Conservation (phyloP, 305 asterid species). For the Withania somnifera region DNA sequence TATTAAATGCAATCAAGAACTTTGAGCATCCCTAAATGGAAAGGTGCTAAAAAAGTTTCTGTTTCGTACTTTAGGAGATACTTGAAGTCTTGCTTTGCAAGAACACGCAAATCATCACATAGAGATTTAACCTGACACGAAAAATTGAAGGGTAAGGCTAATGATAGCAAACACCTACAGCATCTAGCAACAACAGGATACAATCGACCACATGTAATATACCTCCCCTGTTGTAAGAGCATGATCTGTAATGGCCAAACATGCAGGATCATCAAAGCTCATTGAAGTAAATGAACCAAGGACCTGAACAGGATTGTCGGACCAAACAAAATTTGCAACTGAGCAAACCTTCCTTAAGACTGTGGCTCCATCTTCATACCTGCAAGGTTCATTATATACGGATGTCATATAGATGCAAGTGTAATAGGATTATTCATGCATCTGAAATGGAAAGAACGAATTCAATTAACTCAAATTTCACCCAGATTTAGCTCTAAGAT, state of each 20-base stretch:
- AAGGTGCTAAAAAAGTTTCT: background rate
- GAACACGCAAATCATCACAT: constrained; percentile 78
- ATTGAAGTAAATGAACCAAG: constrained; percentile 82
- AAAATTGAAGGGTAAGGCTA: constrained; percentile 3
- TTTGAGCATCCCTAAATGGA: background rate
- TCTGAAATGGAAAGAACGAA: background rate
- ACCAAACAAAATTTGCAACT: constrained; percentile 71
- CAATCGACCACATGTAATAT: background rate
- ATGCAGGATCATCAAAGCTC: constrained; percentile 53
- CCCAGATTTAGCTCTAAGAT: background rate
- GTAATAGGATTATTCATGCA: background rate
- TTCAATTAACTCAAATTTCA: background rate
- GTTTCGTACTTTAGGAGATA: constrained; percentile 61
- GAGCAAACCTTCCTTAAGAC: constrained; percentile 58
- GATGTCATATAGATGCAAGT: background rate
- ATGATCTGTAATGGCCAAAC: constrained; percentile 62
- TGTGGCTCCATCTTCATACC: constrained; percentile 92
- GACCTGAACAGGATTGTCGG: constrained; percentile 60
- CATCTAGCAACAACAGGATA: background rate
- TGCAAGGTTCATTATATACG: constrained; percentile 15
- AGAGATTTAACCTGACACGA: constrained; percentile 62
- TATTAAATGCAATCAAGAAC: background rate
- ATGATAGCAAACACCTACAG: background rate
- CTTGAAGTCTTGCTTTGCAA: constrained; percentile 95
- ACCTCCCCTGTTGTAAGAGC: constrained; percentile 84